These are phyloP conservation scores for Graphilbum fragrans DNA, from an alignment of 2,329 filamentous ascomycete genomes.

Conservation along the genomic window DNA sequence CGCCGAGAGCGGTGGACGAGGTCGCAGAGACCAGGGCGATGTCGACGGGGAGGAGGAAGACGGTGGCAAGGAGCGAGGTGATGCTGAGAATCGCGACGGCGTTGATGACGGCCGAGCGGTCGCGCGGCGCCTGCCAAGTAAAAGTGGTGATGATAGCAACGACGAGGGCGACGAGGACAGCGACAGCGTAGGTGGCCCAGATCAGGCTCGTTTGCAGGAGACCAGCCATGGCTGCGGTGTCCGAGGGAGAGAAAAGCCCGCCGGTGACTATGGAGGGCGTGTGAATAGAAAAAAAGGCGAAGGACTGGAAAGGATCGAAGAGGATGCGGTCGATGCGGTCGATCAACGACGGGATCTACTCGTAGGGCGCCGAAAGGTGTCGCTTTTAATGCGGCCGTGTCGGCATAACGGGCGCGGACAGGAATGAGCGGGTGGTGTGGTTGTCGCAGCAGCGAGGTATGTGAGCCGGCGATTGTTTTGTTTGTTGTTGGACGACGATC, in stretches of 20 bases:
- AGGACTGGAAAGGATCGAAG: background rate
- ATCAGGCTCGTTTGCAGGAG: conserved; percentile 82
- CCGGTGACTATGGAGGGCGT: background rate
- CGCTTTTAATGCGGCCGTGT: background rate
- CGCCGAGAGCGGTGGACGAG: conserved; percentile 58
- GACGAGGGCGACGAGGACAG: conserved; percentile 62
- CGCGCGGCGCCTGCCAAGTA: conserved; percentile 79
- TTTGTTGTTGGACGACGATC: background rate
- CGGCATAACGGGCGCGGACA: background rate
- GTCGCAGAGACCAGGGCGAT: conserved; percentile 91
- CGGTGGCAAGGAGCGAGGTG: conserved; percentile 77
- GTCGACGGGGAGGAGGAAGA: conserved; percentile 87
- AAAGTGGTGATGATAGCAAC: conserved; percentile 79
- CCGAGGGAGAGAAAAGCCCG: background rate
- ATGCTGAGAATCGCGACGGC: conserved; percentile 78
- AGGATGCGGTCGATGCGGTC: background rate
- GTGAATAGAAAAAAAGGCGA: background rate
- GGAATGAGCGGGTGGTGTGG: conserved; percentile 1
- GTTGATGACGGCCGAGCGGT: conserved; percentile 72
- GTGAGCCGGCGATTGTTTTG: too few relatives aligned
- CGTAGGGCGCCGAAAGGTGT: too few relatives aligned
- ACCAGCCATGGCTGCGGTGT: conserved; percentile 17
- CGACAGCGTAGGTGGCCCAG: conserved; percentile 86
- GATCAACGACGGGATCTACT: background rate
- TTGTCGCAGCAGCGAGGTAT: background rate